These are phyloP conservation scores for Colletotrichum caudatum DNA, from an alignment of 2,329 filamentous ascomycete species.

Conservation along the genomic window DNA sequence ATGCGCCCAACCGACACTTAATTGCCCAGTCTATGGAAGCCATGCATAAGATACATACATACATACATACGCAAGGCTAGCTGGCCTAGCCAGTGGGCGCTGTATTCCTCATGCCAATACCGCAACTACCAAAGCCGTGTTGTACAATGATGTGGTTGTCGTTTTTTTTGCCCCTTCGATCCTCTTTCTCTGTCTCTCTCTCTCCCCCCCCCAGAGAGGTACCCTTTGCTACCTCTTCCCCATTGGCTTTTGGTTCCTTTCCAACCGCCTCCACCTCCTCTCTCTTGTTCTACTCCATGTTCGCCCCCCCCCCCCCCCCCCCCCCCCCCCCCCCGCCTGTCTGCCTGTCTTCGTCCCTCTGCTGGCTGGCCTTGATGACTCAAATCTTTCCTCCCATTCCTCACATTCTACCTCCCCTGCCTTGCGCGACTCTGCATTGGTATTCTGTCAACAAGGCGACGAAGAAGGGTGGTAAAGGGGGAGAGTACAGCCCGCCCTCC, in stretches of 20 bases:
- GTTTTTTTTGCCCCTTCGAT: background rate
- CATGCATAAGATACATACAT: too few species aligned
- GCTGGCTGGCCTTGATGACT: background rate
- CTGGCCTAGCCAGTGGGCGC: background rate
- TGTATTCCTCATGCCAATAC: background rate
- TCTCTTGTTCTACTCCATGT: too few species aligned
- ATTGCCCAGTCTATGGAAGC: too few species aligned
- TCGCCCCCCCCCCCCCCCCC: too few species aligned
- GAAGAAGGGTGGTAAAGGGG: background rate
- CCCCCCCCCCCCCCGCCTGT: too few species aligned
- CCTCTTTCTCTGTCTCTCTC: too few species aligned
- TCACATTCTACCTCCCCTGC: background rate
- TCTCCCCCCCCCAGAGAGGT: too few species aligned
- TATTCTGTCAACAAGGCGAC: constrained; percentile 3
- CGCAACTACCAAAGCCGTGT: background rate
- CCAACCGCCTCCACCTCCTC: too few species aligned
- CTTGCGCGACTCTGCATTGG: constrained; percentile 2
- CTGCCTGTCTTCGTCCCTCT: too few species aligned
- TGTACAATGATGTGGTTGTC: background rate
- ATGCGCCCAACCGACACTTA: background rate
- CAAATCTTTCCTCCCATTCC: background rate
- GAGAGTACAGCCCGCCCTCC: background rate
- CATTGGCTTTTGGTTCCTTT: too few species aligned
- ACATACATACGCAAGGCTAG: too few species aligned
- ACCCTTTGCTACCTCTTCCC: too few species aligned